phyloP scores from a whole-genome alignment of 495 filamentous ascomycete species.

The Neurospora hispaniola region DNA sequence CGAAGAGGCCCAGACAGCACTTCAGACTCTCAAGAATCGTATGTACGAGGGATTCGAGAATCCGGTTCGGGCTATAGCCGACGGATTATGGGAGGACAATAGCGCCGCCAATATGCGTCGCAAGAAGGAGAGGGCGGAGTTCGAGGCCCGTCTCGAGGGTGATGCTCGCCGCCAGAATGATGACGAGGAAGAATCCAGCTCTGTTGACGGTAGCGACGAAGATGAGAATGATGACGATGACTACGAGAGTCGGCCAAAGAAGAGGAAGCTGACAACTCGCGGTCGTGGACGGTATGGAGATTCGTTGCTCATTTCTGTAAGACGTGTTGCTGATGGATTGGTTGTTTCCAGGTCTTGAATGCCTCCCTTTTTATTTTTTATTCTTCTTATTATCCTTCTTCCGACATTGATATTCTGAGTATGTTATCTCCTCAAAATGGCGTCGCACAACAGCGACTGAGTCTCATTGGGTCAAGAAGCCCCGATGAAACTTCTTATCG shows the following conservation, averaged over 20 bases:
- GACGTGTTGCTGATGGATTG: background rate
- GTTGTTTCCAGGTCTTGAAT: slow-evolving; percentile 8
- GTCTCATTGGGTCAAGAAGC: background rate
- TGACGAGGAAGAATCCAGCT: background rate
- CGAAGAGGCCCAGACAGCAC: background rate
- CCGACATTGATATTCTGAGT: background rate
- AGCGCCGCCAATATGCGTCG: slow-evolving; percentile 9
- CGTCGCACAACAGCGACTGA: background rate
- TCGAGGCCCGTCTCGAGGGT: slow-evolving; percentile 4
- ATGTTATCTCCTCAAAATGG: background rate
- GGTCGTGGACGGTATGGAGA: background rate
- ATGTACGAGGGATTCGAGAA: slow-evolving; percentile 8
- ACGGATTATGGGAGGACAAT: slow-evolving; percentile 15
- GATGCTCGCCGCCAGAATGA: background rate
- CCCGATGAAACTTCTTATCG: background rate
- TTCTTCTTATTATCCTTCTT: background rate
- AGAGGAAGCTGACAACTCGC: background rate
- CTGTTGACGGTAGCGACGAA: background rate
- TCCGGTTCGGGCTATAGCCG: slow-evolving; percentile 4
- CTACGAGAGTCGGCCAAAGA: background rate
- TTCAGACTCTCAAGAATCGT: slow-evolving; percentile 6
- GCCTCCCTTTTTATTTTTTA: background rate
- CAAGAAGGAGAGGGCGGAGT: background rate
- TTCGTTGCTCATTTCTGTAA: slow-evolving; percentile 13
- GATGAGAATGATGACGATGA: background rate